Percentiles rank a stretch among this genome's conserved stretches.
These are phyloP conservation scores for Mycena pura DNA, from an alignment of 768 basidiomycete species.

Conservation along the genomic window DNA sequence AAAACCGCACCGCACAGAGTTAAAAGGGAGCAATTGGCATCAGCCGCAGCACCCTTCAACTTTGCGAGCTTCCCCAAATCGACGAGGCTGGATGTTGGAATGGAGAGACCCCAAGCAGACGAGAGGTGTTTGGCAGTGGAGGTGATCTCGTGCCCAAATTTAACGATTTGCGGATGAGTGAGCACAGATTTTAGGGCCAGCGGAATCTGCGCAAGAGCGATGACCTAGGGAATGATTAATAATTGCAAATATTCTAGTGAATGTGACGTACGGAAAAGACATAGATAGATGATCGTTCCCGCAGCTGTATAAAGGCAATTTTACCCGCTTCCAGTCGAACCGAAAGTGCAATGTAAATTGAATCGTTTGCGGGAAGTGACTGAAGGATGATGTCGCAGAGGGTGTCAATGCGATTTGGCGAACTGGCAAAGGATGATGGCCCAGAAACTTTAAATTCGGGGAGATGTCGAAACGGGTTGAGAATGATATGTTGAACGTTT, in stretches of 20 bases:
- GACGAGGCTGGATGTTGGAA: slow-evolving; percentile 3
- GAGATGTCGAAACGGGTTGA: slow-evolving; percentile 15
- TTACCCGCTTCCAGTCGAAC: background rate
- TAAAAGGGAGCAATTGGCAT: background rate
- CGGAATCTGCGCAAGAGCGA: background rate
- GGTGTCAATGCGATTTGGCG: background rate
- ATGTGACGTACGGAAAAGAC: background rate
- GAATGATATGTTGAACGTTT: slow-evolving; percentile 22
- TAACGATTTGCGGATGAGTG: slow-evolving; percentile 10
- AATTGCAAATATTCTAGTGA: background rate
- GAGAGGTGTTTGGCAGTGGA: background rate
- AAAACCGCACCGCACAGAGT: slow-evolving; percentile 8
- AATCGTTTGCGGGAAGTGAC: background rate
- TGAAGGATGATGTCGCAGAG: slow-evolving; percentile 4
- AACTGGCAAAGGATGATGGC: background rate
- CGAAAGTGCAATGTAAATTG: background rate
- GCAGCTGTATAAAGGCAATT: background rate
- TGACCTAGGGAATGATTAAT: background rate
- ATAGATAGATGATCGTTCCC: background rate
- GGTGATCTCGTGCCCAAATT: slow-evolving; percentile 12
- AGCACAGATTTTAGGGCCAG: slow-evolving; percentile 4
- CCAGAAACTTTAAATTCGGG: slow-evolving; percentile 1
- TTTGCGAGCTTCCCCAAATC: slow-evolving; percentile 13
- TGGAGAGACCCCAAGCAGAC: background rate
- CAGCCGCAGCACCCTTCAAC: slow-evolving; percentile 4